Evolutionary conservation across 176 grass and related monocot genomes (phyloP).

Genomic region (Eleusine coracana): DNA sequence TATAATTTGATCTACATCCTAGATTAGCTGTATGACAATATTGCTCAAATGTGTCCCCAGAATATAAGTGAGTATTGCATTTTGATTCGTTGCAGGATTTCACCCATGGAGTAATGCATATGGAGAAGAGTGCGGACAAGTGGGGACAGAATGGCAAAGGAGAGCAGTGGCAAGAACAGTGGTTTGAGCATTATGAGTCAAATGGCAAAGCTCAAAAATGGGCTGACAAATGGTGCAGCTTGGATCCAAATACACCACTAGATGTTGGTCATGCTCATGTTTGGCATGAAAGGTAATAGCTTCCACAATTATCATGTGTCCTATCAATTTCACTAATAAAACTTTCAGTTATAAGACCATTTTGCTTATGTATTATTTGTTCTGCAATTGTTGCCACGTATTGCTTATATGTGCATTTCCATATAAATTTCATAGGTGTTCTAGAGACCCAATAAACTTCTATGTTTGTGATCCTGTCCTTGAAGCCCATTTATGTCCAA

Average conservation of each 20-base stretch:
- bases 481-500: neutral
- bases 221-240: slow-evolving; percentile 97
- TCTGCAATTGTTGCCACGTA: neutral
- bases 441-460: neutral
- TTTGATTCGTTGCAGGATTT: slow-evolving; percentile 59
- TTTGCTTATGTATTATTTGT: neutral
- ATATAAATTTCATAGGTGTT: neutral
- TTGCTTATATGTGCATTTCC: too few species aligned
- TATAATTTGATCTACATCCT: neutral
- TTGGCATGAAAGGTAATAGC: slow-evolving; percentile 95
- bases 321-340: neutral
- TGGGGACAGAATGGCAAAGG: slow-evolving; percentile 89
- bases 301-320: neutral
- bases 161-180: slow-evolving; percentile 96
- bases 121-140: slow-evolving; percentile 99
- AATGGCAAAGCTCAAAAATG: slow-evolving; percentile 81
- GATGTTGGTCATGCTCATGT: slow-evolving; percentile 97
- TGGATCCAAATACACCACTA: slow-evolving; percentile 79
- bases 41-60: neutral
- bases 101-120: slow-evolving; percentile 65
- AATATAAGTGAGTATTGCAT: slow-evolving; percentile 31
- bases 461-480: neutral
- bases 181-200: slow-evolving; percentile 91
- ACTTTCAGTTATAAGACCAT: neutral
- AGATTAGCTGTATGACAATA: neutral